Percentiles rank a stretch among this genome's conserved stretches.
phyloP scores from a whole-genome alignment of 139 green algal species.

The Chlorella vulgaris region DNA sequence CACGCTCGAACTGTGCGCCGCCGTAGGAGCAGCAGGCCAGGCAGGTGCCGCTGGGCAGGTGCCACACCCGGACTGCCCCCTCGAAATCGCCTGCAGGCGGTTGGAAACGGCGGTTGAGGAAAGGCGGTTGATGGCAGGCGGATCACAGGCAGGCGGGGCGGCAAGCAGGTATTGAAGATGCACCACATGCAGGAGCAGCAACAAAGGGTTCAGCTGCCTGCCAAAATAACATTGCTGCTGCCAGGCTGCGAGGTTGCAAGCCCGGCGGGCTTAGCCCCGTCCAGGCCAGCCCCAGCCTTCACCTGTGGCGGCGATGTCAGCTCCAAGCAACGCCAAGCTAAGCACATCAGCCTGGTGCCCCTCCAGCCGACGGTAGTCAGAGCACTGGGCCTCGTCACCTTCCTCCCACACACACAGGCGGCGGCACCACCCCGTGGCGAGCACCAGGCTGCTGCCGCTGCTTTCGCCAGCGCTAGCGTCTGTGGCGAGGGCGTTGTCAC shows the following conservation, averaged over 20 bases:
- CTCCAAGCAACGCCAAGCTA: constrained; percentile 9
- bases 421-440: constrained; percentile 78
- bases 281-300: too few relatives aligned
- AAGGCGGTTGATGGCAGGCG: too few relatives aligned
- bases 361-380: constrained; percentile 57
- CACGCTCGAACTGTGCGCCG: constrained; percentile 15
- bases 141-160: background rate
- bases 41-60: constrained; percentile 13
- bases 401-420: constrained; percentile 83
- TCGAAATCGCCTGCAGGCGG: constrained; percentile 74
- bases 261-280: too few relatives aligned
- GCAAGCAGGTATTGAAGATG: background rate
- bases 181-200: too few relatives aligned
- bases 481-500: too few relatives aligned
- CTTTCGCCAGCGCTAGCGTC: background rate
- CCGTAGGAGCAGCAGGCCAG: background rate
- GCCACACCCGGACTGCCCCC: constrained; percentile 45
- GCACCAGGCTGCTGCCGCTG: constrained; percentile 1
- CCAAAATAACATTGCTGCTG: too few relatives aligned
- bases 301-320: constrained; percentile 67
- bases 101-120: background rate
- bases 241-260: too few relatives aligned
- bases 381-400: constrained; percentile 52
- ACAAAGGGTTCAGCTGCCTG: too few relatives aligned
- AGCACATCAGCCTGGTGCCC: constrained; percentile 53